phyloP scores from a whole-genome alignment of 108 stramenopile species.

The Phaeodactylum tricornutum region DNA sequence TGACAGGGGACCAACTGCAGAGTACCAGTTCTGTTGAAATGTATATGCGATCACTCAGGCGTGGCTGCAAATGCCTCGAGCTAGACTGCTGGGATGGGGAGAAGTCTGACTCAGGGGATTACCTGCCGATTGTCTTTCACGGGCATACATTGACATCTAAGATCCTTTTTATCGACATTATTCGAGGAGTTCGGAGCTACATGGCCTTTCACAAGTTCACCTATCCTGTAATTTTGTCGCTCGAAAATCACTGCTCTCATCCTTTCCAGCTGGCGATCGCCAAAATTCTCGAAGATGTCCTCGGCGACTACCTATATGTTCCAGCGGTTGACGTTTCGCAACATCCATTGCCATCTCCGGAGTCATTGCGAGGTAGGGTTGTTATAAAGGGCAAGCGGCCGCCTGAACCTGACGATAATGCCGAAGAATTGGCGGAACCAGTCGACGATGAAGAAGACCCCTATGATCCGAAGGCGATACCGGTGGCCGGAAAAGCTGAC shows the following conservation, averaged over 20 bases:
- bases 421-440: slow-evolving; percentile 14
- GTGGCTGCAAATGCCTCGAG: slow-evolving; percentile 95
- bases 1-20: slow-evolving; percentile 88
- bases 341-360: slow-evolving; percentile 53
- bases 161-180: slow-evolving; percentile 67
- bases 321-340: slow-evolving; percentile 12
- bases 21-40: slow-evolving; percentile 67
- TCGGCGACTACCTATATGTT: slow-evolving; percentile 59
- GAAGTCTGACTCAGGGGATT: slow-evolving; percentile 4
- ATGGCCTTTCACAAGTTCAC: slow-evolving; percentile 32
- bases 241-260: slow-evolving; percentile 94
- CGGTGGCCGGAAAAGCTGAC: not conserved
- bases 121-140: slow-evolving; percentile 80
- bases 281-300: slow-evolving; percentile 28
- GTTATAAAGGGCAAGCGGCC: slow-evolving; percentile 80
- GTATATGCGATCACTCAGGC: slow-evolving; percentile 50
- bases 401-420: slow-evolving; percentile 25
- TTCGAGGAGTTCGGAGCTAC: slow-evolving; percentile 57
- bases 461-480: slow-evolving; percentile 3
- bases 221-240: slow-evolving; percentile 86
- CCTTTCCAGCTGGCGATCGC: slow-evolving; percentile 82
- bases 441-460: slow-evolving; percentile 16
- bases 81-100: slow-evolving; percentile 94
- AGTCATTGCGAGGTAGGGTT: slow-evolving; percentile 61
- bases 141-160: slow-evolving; percentile 86